These are phyloP conservation scores for Warburgia ugandensis DNA, from an alignment of 164 flowering plant species.

Conservation along the genomic window DNA sequence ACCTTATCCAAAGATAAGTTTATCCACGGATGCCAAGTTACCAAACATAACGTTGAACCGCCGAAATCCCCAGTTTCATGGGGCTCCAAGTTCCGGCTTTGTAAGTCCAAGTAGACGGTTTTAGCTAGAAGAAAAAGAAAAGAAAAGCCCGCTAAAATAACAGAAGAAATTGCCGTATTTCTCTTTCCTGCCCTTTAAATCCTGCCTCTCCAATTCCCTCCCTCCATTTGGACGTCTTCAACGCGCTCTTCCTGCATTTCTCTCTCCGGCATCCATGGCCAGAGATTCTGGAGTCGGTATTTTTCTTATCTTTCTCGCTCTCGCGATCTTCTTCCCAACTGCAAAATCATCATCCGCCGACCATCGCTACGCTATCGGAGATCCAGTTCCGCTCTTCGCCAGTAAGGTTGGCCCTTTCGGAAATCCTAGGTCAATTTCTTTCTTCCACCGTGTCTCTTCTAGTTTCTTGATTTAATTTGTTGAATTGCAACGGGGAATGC, in stretches of 20 bases:
- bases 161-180: too few species aligned
- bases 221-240: neutral
- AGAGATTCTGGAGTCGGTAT: neutral
- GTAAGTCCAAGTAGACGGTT: too few species aligned
- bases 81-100: too few species aligned
- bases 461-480: neutral
- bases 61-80: too few species aligned
- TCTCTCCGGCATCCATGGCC: neutral
- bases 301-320: neutral
- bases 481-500: neutral
- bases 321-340: neutral
- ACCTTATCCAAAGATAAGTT: too few species aligned
- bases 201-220: neutral
- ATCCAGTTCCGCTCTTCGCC: slow-evolving; percentile 6
- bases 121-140: too few species aligned
- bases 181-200: neutral
- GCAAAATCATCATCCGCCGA: slow-evolving; percentile 1
- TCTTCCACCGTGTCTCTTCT: neutral
- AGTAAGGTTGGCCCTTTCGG: slow-evolving; percentile 9
- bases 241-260: neutral
- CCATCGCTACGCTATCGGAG: slow-evolving; percentile 2
- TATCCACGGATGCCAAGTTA: too few species aligned
- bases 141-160: too few species aligned
- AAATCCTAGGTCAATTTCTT: slow-evolving; percentile 6
- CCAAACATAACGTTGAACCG: too few species aligned